A percentile compares a stretch with the other conserved stretches of the same genome.
phyloP scores from a whole-genome alignment of 352 stramenopile species.

The Ophiocytium majus region DNA sequence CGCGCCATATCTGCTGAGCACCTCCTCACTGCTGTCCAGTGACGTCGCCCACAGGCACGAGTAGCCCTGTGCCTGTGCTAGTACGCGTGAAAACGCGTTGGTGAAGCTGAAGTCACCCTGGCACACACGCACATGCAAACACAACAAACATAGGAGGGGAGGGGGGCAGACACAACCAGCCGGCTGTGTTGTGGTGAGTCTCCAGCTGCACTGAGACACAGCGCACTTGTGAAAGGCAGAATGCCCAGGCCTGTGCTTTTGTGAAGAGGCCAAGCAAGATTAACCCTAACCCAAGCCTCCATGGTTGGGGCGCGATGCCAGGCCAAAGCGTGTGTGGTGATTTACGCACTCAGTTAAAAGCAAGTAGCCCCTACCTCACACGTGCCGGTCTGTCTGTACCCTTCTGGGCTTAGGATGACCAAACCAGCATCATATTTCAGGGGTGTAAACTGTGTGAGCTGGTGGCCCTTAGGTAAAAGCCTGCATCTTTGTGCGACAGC shows the following conservation, averaged over 20 bases:
- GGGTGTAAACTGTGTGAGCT: too few relatives aligned
- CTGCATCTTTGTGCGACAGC: too few relatives aligned
- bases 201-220: background rate
- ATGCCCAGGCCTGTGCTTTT: too few relatives aligned
- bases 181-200: background rate
- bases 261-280: background rate
- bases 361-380: too few relatives aligned
- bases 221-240: background rate
- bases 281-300: too few relatives aligned
- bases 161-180: background rate
- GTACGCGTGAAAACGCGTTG: background rate
- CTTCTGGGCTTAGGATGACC: too few relatives aligned
- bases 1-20: background rate
- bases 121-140: background rate
- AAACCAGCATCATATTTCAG: too few relatives aligned
- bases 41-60: background rate
- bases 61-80: background rate
- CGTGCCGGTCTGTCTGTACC: too few relatives aligned
- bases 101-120: conserved; percentile 20
- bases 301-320: too few relatives aligned
- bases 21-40: background rate
- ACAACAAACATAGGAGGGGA: background rate
- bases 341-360: too few relatives aligned
- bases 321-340: too few relatives aligned
- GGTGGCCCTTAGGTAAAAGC: too few relatives aligned